Conservation (phyloP, 768 basidiomycete genomes). For the Vararia minispora region DNA sequence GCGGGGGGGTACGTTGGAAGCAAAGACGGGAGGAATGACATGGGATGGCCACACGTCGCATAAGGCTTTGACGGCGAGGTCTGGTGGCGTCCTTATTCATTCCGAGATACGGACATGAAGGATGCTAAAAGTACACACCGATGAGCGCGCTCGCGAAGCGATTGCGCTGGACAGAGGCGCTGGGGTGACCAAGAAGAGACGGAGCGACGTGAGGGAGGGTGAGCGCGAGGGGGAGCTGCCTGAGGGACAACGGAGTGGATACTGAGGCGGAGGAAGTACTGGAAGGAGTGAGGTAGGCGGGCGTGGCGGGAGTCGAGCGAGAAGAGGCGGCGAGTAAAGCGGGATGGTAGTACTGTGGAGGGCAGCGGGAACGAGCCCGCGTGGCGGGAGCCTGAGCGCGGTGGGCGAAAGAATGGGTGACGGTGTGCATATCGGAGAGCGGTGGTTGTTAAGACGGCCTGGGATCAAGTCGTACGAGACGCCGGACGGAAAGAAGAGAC, state of each 20-base stretch:
- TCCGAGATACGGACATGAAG: neutral
- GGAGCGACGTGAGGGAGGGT: conserved; percentile 17
- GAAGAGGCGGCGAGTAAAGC: conserved; percentile 26
- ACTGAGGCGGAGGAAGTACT: conserved; percentile 14
- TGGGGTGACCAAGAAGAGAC: conserved; percentile 18
- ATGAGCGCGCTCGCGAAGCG: conserved; percentile 61
- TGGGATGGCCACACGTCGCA: conserved; percentile 75
- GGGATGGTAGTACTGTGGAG: conserved; percentile 34
- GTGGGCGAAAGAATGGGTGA: conserved; percentile 50
- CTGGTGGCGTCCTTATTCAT: conserved; percentile 24
- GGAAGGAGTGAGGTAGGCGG: conserved; percentile 21
- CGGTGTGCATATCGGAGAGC: conserved; percentile 22
- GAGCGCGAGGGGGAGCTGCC: conserved; percentile 19
- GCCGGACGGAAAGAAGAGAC: conserved; percentile 3
- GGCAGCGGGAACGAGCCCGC: conserved; percentile 76
- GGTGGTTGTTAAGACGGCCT: conserved; percentile 1
- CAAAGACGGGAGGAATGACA: conserved; percentile 54
- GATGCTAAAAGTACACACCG: conserved; percentile 34
- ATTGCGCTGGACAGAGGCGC: conserved; percentile 36
- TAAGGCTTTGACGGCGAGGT: conserved; percentile 69
- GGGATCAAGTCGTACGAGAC: conserved; percentile 1
- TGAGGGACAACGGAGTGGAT: conserved; percentile 13
- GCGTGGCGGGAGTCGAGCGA: conserved; percentile 25
- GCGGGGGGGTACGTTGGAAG: conserved; percentile 22
- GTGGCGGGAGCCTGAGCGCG: conserved; percentile 55